phyloP scores from a whole-genome alignment of 1,139 yeast genomes.

The Geotrichum phurueaensis region DNA sequence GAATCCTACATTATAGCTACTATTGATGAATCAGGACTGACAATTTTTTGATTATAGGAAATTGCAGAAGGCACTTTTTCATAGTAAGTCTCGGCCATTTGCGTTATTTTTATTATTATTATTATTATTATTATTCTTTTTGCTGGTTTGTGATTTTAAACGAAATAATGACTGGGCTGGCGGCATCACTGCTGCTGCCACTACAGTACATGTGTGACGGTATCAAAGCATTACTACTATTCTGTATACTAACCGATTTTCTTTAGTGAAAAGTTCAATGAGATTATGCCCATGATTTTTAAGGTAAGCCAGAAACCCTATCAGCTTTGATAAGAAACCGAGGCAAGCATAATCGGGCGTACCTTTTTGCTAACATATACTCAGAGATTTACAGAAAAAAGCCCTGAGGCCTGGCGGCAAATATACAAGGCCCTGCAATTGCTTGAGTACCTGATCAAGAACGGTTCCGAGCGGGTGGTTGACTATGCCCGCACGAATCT shows the following conservation, averaged over 20 bases:
- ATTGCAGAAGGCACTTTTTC: conserved; percentile 93
- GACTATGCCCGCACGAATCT: conserved; percentile 88
- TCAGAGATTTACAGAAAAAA: conserved; percentile 78
- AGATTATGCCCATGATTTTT: conserved; percentile 37
- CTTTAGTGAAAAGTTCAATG: conserved; percentile 39
- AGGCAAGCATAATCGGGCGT: not conserved
- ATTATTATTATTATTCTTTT: not conserved
- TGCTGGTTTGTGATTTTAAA: not conserved
- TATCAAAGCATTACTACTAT: not conserved
- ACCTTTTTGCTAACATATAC: not conserved
- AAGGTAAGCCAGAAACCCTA: conserved; percentile 25
- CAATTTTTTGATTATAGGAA: conserved; percentile 39
- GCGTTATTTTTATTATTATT: not conserved
- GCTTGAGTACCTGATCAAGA: conserved; percentile 80
- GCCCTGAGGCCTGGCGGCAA: conserved; percentile 97
- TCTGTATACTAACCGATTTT: not conserved
- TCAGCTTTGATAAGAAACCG: not conserved
- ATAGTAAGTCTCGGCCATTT: conserved; percentile 38
- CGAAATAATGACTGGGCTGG: not conserved
- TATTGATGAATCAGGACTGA: not conserved
- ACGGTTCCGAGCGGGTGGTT: conserved; percentile 89
- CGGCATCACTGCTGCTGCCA: not conserved
- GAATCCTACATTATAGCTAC: not conserved
- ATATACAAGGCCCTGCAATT: conserved; percentile 89
- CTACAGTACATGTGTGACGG: not conserved